Evolutionary conservation across 768 basidiomycete genomes (phyloP).

Genomic region (Kockovaella imperatae): DNA sequence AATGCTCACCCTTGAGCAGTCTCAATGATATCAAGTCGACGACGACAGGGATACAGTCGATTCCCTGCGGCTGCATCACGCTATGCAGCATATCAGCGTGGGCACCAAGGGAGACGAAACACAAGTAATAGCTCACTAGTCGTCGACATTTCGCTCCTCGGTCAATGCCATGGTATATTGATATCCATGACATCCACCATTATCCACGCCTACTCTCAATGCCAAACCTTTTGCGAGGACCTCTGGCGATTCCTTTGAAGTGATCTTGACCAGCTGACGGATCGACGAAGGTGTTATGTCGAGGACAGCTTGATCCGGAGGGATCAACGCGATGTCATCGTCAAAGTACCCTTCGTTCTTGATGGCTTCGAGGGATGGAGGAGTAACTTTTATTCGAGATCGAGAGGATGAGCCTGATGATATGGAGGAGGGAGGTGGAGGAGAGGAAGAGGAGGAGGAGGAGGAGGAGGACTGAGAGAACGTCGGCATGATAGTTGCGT

Average conservation of each 20-base stretch:
- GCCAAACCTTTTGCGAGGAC: slow-evolving; percentile 50
- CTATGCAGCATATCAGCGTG: slow-evolving; percentile 47
- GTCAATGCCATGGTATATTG: slow-evolving; percentile 88
- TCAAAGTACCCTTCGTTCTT: slow-evolving; percentile 39
- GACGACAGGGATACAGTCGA: slow-evolving; percentile 50
- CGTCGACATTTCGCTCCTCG: slow-evolving; percentile 56
- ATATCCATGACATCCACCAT: slow-evolving; percentile 95
- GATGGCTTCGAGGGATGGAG: slow-evolving; percentile 34
- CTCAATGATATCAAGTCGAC: slow-evolving; percentile 79
- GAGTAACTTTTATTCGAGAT: slow-evolving; percentile 20
- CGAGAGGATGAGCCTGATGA: too few relatives aligned
- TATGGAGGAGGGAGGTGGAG: too few relatives aligned
- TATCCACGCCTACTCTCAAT: slow-evolving; percentile 76
- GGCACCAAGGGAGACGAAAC: not conserved
- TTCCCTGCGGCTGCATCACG: slow-evolving; percentile 29
- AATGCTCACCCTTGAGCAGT: slow-evolving; percentile 59
- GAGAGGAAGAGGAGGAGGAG: too few relatives aligned
- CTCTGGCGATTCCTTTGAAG: slow-evolving; percentile 56
- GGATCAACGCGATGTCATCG: slow-evolving; percentile 33
- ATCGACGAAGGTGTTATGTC: slow-evolving; percentile 34
- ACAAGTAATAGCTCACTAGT: slow-evolving; percentile 63
- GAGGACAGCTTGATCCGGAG: slow-evolving; percentile 26
- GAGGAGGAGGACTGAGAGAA: too few relatives aligned
- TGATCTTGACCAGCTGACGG: slow-evolving; percentile 62
- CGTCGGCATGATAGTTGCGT: too few relatives aligned